Evolutionary conservation across 768 basidiomycete species (phyloP), one percentile per base, ranked within the genome.

Genomic region (Pulveroboletus ravenelii): DNA sequence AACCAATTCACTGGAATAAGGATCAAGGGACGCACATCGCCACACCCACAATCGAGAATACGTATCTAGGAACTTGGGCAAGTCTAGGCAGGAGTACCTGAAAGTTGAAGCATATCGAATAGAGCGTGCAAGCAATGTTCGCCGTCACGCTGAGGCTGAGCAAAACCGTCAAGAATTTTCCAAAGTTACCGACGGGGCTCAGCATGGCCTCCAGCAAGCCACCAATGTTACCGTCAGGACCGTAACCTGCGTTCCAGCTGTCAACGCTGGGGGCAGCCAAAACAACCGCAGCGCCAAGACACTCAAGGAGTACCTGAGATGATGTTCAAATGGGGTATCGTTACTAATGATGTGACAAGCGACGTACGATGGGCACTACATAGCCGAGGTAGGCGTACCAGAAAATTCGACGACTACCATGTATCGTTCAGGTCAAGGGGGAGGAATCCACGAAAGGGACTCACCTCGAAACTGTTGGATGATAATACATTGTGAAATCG

Each of bases 51-150:
- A 89, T 56, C 6, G 80, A 77, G 62, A 91, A 83, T 10, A 88
- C 68, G 64, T 85, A 89, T 60, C 87, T 75, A 1, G 87, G 88
- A 7, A 89, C 74, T 51, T 62, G 68, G 10, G 75, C 71, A 31
- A 83, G 72, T 37, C 70, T 72, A 0, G 88, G 87, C 5, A 86
- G 63, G 58, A 84, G 74, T 1, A 85, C 74, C 62, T 92, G 89
- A 55, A 89, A 72, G 62, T 81, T 84, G 51, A 92, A 75, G 55
- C 82, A 80, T 50, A 86, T 78, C 39, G 85, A 89, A 66, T 96
- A 96, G 54, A 92, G 82, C 6, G 88, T 86, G 3, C 84, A 80
- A 1, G 89, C 87, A 40, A 89, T 85, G 69, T 93, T 93, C 3
- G 80, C 87, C 2, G 83, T 81, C 12, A 90, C 81, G 51, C 83